These are phyloP conservation scores for Leccinum solheimii DNA, from an alignment of 1,284 basidiomycete genomes.

Conservation along the genomic window DNA sequence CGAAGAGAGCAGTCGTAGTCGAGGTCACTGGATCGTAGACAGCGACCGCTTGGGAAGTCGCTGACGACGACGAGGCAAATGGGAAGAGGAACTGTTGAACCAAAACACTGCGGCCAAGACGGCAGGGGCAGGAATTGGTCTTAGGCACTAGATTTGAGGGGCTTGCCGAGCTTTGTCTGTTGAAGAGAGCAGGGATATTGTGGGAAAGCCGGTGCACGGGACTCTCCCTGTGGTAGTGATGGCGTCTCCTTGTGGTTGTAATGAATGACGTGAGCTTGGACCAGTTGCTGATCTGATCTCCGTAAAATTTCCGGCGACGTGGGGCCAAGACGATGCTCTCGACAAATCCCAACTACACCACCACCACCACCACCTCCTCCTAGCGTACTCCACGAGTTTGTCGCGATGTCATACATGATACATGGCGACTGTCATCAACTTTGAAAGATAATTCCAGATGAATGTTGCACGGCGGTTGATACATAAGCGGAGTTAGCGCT, in stretches of 20 bases:
- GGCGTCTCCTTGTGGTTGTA: conserved; percentile 38
- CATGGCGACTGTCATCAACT: conserved; percentile 65
- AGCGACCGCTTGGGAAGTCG: conserved; percentile 61
- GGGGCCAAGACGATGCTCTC: conserved; percentile 54
- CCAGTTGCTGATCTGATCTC: conserved; percentile 44
- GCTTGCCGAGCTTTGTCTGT: conserved; percentile 48
- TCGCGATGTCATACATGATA: conserved; percentile 61
- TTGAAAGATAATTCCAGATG: conserved; percentile 63
- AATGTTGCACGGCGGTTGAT: conserved; percentile 62
- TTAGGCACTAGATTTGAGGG: conserved; percentile 53
- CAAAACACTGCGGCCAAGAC: conserved; percentile 89
- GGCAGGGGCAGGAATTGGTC: conserved; percentile 67
- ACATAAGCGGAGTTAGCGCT: conserved; percentile 41
- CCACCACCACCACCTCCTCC: conserved; percentile 62
- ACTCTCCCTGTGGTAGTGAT: conserved; percentile 38
- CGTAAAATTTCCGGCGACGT: conserved; percentile 79
- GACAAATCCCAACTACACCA: conserved; percentile 41
- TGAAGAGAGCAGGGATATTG: conserved; percentile 49
- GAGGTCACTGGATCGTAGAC: conserved; percentile 66
- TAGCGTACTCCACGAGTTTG: conserved; percentile 70
- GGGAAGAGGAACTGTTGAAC: conserved; percentile 72
- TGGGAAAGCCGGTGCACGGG: conserved; percentile 52
- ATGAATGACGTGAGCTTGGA: conserved; percentile 40
- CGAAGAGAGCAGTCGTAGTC: conserved; percentile 57
- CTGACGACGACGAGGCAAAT: conserved; percentile 50